These are phyloP conservation scores for Eimeria mitis DNA, from an alignment of 169 alveolate genomes.

Conservation along the genomic window DNA sequence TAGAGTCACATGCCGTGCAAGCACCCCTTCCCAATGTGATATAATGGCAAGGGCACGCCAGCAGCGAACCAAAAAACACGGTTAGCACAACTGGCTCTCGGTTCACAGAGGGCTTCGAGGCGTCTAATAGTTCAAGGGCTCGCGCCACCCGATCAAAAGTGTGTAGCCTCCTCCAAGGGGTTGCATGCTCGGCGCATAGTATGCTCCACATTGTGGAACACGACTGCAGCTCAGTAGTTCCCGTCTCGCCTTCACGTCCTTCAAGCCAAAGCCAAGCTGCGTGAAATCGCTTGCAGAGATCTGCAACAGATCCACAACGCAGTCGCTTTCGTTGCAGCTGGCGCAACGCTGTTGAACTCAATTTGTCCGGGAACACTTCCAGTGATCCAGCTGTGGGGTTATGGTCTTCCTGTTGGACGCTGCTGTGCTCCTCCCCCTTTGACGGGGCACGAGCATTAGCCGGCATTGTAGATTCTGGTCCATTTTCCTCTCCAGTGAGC, in stretches of 20 bases:
- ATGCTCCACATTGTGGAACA: not conserved
- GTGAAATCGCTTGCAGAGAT: conserved; percentile 39
- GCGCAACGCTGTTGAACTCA: conserved; percentile 62
- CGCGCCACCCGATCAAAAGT: conserved; percentile 50
- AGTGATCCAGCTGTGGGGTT: not conserved
- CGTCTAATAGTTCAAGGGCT: not conserved
- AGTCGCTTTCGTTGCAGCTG: conserved; percentile 10
- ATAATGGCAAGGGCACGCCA: conserved; percentile 61
- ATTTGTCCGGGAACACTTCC: not conserved
- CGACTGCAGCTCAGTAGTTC: not conserved
- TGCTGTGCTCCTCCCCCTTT: not conserved
- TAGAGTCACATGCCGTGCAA: not conserved
- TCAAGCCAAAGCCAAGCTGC: conserved; percentile 53
- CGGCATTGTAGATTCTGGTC: not conserved
- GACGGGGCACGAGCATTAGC: not conserved
- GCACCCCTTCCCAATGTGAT: not conserved
- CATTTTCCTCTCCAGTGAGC: not conserved
- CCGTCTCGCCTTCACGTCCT: conserved; percentile 21
- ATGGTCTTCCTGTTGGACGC: not conserved
- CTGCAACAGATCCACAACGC: conserved; percentile 27
- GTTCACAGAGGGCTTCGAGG: not conserved
- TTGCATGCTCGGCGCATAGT: conserved; percentile 61
- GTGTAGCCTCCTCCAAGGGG: conserved; percentile 53
- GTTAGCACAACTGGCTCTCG: conserved; percentile 59
- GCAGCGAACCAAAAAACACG: conserved; percentile 48